Evolutionary conservation across 306 rosid genomes (phyloP), one percentile per base, ranked within the genome.

Genomic region (Inga oerstediana): DNA sequence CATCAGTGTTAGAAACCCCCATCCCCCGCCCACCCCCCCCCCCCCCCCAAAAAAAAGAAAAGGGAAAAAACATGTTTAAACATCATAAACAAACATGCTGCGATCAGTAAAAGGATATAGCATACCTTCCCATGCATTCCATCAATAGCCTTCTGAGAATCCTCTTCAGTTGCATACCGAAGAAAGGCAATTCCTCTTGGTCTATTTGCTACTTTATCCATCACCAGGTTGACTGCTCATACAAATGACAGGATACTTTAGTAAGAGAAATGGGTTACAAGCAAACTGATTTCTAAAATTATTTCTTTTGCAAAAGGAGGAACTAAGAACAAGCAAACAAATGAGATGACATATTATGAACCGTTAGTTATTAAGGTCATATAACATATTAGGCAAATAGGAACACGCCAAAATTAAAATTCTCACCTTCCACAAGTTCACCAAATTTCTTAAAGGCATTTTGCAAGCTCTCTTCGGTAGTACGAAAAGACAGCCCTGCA

Each of bases 71-170:
- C 59, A 51, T 74, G 41, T 46, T 14, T 56, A 39, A 54, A 41
- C 68, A 77, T 62, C 16, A 46, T 39, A 39, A 39, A 39, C 43
- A 39, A 67, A 19, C 17, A 51, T 66, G 82, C 37, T 20, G 59
- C 10, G 13, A 32, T 44, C 5, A 44, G 34, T 12, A 43, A 34
- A 32, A 71, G 43, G 84, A 22, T 30, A 22, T 46, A 61, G 43
- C 88, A 73, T 78, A 95, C 99, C 98, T 92, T 92, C 79, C 99
- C 96, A 81, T 95, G 99, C 99, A 95, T 90, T 83, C 98, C 97
- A 27, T 93, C 89, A 16, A 95, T 93, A 85, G 98, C 99, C 69
- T 89, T 88, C 54, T 81, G 93, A 34, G 99, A 92, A 74, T 91
- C 97, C 79, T 93, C 96, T 88, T 89, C 91, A 2, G 94, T 88